Evolutionary conservation across 345 rosid species (phyloP).

Genomic region (Brassica nigra): DNA sequence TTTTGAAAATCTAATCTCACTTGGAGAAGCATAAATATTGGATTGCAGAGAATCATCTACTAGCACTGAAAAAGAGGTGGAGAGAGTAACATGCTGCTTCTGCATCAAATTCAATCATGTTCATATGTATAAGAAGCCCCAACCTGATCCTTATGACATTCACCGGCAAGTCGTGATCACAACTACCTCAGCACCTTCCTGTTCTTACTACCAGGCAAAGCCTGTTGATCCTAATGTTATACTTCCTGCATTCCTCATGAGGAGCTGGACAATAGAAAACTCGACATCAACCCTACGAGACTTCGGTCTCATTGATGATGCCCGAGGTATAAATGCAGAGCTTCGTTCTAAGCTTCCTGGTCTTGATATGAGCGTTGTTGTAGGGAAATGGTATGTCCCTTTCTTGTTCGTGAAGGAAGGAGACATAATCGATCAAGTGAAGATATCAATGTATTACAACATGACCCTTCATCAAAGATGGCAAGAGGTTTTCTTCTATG

Average conservation of each 20-base stretch:
- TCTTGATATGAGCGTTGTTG: conserved; percentile 31
- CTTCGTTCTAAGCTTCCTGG: conserved; percentile 48
- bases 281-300: conserved; percentile 21
- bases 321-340: conserved; percentile 48
- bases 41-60: conserved; percentile 45
- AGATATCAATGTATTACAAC: conserved; percentile 47
- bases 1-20: neutral
- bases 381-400: conserved; percentile 71
- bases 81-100: conserved; percentile 46
- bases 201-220: conserved; percentile 40
- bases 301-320: conserved; percentile 48
- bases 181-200: neutral
- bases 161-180: conserved; percentile 43
- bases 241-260: conserved; percentile 49
- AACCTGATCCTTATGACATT: conserved; percentile 43
- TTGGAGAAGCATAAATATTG: neutral
- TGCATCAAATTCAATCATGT: conserved; percentile 22
- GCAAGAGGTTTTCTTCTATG: conserved; percentile 48
- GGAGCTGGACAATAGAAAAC: conserved; percentile 43
- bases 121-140: conserved; percentile 35
- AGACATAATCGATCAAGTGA: conserved; percentile 42
- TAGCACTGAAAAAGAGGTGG: conserved; percentile 35
- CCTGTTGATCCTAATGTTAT: conserved; percentile 47
- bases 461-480: conserved; percentile 66
- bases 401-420: conserved; percentile 59